These are phyloP conservation scores for Pinus taeda DNA, from an alignment of 75 land plant genomes.

Conservation along the genomic window DNA sequence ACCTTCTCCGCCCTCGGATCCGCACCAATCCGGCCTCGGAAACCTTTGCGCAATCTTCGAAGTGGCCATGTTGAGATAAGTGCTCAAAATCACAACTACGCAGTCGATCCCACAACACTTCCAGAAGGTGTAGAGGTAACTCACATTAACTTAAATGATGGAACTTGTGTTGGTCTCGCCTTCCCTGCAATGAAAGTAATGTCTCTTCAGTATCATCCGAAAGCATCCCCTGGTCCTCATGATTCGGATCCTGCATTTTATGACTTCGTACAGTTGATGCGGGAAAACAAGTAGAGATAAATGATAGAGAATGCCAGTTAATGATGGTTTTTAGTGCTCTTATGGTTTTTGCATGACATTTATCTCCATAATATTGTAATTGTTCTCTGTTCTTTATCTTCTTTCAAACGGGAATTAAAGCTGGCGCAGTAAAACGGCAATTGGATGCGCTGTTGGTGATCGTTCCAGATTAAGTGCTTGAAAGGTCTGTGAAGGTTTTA, in stretches of 20 bases:
- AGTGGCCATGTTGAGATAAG: slow-evolving; percentile 87
- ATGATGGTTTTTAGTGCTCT: too few relatives aligned
- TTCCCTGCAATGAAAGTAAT: slow-evolving; percentile 73
- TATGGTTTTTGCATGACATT: too few relatives aligned
- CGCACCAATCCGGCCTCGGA: too few relatives aligned
- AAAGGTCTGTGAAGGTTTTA: too few relatives aligned
- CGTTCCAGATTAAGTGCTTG: too few relatives aligned
- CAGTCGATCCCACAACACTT: slow-evolving; percentile 84
- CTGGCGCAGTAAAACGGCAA: too few relatives aligned
- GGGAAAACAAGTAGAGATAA: slow-evolving; percentile 15
- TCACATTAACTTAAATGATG: slow-evolving; percentile 87
- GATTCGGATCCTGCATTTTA: slow-evolving; percentile 72
- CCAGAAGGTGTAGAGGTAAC: slow-evolving; percentile 91
- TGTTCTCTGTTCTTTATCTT: too few relatives aligned
- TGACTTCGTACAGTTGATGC: slow-evolving; percentile 68
- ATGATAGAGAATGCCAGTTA: too few relatives aligned
- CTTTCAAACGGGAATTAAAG: too few relatives aligned
- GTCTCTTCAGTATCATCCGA: slow-evolving; percentile 97
- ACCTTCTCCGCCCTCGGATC: too few relatives aligned
- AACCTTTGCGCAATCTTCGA: slow-evolving; percentile 75
- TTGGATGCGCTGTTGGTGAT: too few relatives aligned
- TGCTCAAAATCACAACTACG: slow-evolving; percentile 98
- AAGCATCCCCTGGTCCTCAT: slow-evolving; percentile 97
- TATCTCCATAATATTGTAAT: too few relatives aligned
- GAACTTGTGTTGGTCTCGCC: slow-evolving; percentile 90